Conservation (phyloP, 2,329 filamentous ascomycete species). For the Colletotrichum sp. region DNA sequence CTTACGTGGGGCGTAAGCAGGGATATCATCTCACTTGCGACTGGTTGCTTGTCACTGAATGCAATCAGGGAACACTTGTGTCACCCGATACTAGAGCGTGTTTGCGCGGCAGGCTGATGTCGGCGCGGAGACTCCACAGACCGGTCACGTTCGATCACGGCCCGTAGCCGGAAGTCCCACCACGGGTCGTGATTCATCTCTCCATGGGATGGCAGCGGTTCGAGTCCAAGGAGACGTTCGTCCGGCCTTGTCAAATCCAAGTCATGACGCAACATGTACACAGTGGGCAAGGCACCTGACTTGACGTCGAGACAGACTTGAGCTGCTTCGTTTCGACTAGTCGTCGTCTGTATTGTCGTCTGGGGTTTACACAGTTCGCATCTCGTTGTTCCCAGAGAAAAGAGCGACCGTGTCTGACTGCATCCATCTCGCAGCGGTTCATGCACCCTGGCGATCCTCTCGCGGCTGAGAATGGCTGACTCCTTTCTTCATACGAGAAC, state of each 20-base stretch:
- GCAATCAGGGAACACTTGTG: neutral
- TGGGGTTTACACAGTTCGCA: neutral
- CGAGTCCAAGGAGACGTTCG: neutral
- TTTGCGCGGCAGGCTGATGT: conserved; percentile 4
- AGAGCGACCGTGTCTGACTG: neutral
- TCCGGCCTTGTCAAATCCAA: conserved; percentile 11
- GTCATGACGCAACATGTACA: conserved; percentile 16
- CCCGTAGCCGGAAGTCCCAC: conserved; percentile 1
- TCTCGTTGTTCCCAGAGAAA: neutral
- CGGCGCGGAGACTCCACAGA: conserved; percentile 6
- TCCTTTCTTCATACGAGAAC: neutral
- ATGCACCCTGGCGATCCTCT: conserved; percentile 13
- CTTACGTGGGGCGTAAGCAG: conserved; percentile 7
- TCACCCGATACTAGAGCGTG: neutral
- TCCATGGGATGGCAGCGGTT: conserved; percentile 17
- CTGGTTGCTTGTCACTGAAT: neutral
- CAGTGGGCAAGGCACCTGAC: conserved; percentile 8
- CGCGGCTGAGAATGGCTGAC: neutral
- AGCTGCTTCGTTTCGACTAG: neutral
- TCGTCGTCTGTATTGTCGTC: neutral
- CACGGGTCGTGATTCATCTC: conserved; percentile 12
- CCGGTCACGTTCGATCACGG: conserved; percentile 15
- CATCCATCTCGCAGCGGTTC: conserved; percentile 12
- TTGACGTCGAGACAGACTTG: neutral
- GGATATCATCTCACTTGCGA: neutral